phyloP scores from a whole-genome alignment of 306 rosid genomes.

The Prunus padus region DNA sequence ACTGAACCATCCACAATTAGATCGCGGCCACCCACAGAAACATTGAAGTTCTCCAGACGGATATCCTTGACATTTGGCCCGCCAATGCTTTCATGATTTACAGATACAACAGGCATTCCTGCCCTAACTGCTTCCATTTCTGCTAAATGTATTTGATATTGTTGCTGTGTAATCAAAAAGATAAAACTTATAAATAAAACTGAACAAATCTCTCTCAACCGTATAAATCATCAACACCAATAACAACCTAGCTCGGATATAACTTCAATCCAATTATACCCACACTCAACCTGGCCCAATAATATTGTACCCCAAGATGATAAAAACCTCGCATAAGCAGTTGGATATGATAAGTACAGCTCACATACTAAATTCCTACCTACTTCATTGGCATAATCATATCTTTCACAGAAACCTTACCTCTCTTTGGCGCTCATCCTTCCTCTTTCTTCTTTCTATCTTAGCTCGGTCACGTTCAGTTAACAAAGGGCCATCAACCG shows the following conservation, averaged over 20 bases:
- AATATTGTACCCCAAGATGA: not conserved
- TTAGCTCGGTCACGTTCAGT: slow-evolving; percentile 80
- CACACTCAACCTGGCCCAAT: slow-evolving; percentile 2
- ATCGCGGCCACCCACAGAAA: slow-evolving; percentile 98
- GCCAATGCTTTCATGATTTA: slow-evolving; percentile 61
- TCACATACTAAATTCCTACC: not conserved
- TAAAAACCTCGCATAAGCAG: not conserved
- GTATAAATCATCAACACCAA: not conserved
- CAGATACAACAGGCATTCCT: slow-evolving; percentile 87
- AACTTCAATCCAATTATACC: not conserved
- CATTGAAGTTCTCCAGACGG: slow-evolving; percentile 79
- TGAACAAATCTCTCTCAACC: not conserved
- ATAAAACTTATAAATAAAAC: not conserved
- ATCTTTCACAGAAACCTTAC: slow-evolving; percentile 29
- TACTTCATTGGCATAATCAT: not conserved
- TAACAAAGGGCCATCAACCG: slow-evolving; percentile 75
- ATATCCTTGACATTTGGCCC: slow-evolving; percentile 87
- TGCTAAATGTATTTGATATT: slow-evolving; percentile 78
- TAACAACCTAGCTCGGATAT: slow-evolving; percentile 7
- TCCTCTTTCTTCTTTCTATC: slow-evolving; percentile 81
- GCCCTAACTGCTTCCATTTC: slow-evolving; percentile 96
- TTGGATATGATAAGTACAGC: not conserved
- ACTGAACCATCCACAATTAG: slow-evolving; percentile 87
- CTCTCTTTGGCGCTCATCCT: slow-evolving; percentile 97
- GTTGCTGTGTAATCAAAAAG: slow-evolving; percentile 45